Percentiles rank a stretch among this genome's conserved stretches.
Conservation (phyloP, 495 filamentous ascomycete genomes). For the Penicillium pancosmium region DNA sequence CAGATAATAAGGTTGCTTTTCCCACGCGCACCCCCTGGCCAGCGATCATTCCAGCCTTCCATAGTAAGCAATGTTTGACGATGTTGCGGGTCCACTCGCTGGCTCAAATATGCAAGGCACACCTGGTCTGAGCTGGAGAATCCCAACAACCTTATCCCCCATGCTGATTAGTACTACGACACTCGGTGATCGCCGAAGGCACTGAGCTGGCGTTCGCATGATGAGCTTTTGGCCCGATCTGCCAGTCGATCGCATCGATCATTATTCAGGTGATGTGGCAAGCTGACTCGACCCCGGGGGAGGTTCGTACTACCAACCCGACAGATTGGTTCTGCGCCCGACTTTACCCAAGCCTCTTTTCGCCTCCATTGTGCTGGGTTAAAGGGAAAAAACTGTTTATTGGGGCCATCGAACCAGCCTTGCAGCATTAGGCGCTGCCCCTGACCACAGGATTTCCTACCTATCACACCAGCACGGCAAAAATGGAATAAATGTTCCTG, state of each 20-base stretch:
- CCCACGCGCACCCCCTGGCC: constrained; percentile 21
- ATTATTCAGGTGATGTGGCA: constrained; percentile 5
- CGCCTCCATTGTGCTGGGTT: neutral
- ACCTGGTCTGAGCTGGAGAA: constrained; percentile 31
- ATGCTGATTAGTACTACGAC: constrained; percentile 7
- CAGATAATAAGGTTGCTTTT: constrained; percentile 32
- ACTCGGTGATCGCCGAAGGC: constrained; percentile 14
- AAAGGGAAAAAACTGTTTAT: neutral
- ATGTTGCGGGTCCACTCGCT: constrained; percentile 25
- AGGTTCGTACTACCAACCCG: constrained; percentile 3
- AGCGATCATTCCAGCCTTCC: constrained; percentile 23
- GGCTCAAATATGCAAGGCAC: constrained; percentile 39
- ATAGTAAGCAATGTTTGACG: constrained; percentile 29
- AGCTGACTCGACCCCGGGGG: constrained; percentile 4
- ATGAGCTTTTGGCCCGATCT: neutral
- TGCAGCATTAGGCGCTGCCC: neutral
- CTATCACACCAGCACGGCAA: constrained; percentile 13
- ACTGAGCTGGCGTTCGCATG: constrained; percentile 4
- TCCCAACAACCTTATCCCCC: constrained; percentile 38
- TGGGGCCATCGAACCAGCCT: neutral
- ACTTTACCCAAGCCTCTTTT: neutral
- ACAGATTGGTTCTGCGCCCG: constrained; percentile 1
- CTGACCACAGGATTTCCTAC: constrained; percentile 9
- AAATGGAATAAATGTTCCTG: constrained; percentile 2
- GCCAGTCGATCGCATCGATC: neutral